Base-by-base conservation (phyloP, 768 basidiomycete genomes). In the Russula olivacea region DNA sequence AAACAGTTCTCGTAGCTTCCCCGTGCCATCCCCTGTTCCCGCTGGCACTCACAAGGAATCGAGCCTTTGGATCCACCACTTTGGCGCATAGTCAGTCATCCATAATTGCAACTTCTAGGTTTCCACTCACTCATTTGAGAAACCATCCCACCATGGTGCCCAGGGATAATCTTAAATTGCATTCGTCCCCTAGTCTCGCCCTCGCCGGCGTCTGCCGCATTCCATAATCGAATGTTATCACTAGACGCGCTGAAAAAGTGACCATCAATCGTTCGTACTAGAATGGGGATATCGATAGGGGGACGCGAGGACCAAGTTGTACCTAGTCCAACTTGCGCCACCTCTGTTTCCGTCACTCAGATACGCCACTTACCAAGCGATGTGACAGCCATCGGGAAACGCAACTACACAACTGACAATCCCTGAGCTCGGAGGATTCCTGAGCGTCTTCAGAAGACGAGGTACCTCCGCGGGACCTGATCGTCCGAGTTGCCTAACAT, bases 1-100 rank as follows among this genome's bases (percentile, higher is more conserved):
- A 87, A 12, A 97, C 88, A 15, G 92, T 94, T 67, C 83, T 81
- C 10, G 94, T 95, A 38, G 89, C 89, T 66, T 94, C 92, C 34
- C 93, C 94, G 69, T 89, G 86, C 91, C 93, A 95, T 61, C 93
- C 95, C 63, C 95, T 83, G 72, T 93, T 93, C 55, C 95, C 94
- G 68, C 92, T 94, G 17, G 93, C 90, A 70, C 90, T 94, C 64
- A 96, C 84, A 69, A 98, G 78, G 74, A 94, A 97, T 59, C 86
- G 80, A 11, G 85, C 86, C 8, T 85, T 86, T 48, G 89, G 84
- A 78, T 97, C 95, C 50, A 97, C 80, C 64, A 94, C 95, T 98
- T 69, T 41, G 59, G 19, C 25, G 15, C 23, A 52, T 45, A 28
- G 23, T 38, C 17, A 55, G 32, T n/a, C 52, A 21, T 48, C 56